A percentile compares a stretch with the other conserved stretches of the same genome.
Conservation (phyloP, 2,329 filamentous ascomycete species). For the Westerdykella aurantiaca region DNA sequence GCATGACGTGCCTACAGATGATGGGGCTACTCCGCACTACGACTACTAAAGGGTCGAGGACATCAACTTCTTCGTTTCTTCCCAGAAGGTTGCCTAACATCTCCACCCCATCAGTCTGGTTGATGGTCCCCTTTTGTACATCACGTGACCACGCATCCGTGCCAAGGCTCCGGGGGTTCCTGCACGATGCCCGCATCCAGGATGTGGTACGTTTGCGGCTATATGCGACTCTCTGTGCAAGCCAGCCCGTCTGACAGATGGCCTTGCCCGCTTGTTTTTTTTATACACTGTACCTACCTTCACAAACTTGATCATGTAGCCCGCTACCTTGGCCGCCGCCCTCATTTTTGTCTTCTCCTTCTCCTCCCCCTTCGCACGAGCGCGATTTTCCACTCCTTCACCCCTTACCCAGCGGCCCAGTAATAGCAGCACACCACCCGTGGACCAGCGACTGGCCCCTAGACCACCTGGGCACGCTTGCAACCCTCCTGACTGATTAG, state of each 20-base stretch:
- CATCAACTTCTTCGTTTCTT: no score
- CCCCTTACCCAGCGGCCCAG: slow-evolving; percentile 9
- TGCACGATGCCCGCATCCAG: background rate
- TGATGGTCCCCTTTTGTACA: no score
- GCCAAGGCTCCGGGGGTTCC: slow-evolving; percentile 1
- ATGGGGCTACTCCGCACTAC: no score
- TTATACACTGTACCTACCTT: no score
- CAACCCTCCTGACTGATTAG: slow-evolving; percentile 6
- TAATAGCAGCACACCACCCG: slow-evolving; percentile 13
- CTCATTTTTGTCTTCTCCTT: background rate
- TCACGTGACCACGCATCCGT: slow-evolving; percentile 2
- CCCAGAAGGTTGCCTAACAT: no score
- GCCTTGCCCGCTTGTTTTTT: slow-evolving; percentile 8
- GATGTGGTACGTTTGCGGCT: slow-evolving; percentile 14
- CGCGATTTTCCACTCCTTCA: slow-evolving; percentile 12
- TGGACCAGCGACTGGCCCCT: no score
- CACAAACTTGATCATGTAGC: slow-evolving; percentile 17
- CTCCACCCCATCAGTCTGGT: no score
- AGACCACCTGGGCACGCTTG: slow-evolving; percentile 16
- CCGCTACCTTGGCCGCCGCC: background rate
- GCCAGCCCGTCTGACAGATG: slow-evolving; percentile 17
- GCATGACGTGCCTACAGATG: no score
- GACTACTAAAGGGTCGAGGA: no score
- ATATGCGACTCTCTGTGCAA: slow-evolving; percentile 12
- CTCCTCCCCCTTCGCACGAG: background rate